A percentile compares a stretch with the other conserved stretches of the same genome.
Conservation (phyloP, 2,329 filamentous ascomycete genomes). For the Chaetomium sp. region DNA sequence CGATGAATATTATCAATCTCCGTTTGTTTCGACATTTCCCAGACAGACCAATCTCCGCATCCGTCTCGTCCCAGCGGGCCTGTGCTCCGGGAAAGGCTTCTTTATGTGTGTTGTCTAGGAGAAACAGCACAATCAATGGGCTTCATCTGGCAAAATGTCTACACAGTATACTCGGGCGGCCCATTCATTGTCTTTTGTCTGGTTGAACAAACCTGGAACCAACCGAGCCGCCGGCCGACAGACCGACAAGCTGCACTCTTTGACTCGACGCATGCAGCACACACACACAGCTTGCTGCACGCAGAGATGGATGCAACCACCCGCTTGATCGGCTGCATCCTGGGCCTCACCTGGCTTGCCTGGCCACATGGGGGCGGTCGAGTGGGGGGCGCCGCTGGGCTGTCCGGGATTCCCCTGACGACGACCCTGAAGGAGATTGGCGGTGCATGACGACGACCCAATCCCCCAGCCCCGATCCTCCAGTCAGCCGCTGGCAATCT, state of each 20-base stretch:
- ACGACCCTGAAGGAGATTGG: conserved; percentile 25
- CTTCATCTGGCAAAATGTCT: too few relatives aligned
- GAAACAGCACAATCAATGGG: not conserved
- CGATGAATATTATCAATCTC: too few relatives aligned
- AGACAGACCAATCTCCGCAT: too few relatives aligned
- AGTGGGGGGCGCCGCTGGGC: not conserved
- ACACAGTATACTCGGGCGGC: too few relatives aligned
- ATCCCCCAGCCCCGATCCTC: conserved; percentile 20
- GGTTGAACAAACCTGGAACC: not conserved
- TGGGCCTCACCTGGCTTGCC: not conserved
- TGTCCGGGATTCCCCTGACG: conserved; percentile 15
- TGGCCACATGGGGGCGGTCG: conserved; percentile 12
- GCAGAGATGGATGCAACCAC: conserved; percentile 14
- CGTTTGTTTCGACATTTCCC: too few relatives aligned
- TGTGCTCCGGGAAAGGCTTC: too few relatives aligned
- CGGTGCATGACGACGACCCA: conserved; percentile 23
- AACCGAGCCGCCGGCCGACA: not conserved
- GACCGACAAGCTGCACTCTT: too few relatives aligned
- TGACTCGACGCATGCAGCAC: too few relatives aligned
- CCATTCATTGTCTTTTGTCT: not conserved
- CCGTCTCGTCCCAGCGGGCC: too few relatives aligned
- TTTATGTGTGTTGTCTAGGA: not conserved
- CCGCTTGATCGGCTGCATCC: conserved; percentile 15
- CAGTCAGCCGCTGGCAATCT: conserved; percentile 13
- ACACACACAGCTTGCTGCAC: not conserved